Conservation (phyloP, 2,329 filamentous ascomycete species). For the Fusarium albidum region DNA sequence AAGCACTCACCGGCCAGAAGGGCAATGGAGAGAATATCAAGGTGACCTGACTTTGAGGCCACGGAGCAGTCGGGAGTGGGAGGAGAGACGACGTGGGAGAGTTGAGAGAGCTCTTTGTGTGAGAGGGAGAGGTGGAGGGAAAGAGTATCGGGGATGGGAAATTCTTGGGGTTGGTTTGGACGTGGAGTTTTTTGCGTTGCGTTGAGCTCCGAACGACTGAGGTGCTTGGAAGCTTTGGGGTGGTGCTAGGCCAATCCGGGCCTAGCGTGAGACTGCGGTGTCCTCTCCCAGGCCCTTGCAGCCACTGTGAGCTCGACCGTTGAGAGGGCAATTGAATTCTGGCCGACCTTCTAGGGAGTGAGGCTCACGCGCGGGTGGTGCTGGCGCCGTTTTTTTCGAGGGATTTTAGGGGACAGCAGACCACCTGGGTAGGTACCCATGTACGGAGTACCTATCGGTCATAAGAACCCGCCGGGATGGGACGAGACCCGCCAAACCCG, state of each 20-base stretch:
- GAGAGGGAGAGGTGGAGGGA: constrained; percentile 46
- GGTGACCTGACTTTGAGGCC: constrained; percentile 25
- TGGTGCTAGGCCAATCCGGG: constrained; percentile 38
- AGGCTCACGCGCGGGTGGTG: constrained; percentile 10
- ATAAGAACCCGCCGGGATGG: neutral
- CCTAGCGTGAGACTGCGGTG: constrained; percentile 26
- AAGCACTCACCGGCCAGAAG: constrained; percentile 35
- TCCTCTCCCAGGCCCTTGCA: constrained; percentile 1
- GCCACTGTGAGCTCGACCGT: constrained; percentile 25
- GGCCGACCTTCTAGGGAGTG: constrained; percentile 3
- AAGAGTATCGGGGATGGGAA: constrained; percentile 44
- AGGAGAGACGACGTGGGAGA: constrained; percentile 33
- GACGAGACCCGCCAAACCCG: constrained; percentile 21
- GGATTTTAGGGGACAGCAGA: constrained; percentile 10
- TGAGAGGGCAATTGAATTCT: constrained; percentile 25
- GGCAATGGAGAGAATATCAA: constrained; percentile 38
- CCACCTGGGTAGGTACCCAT: too few relatives aligned
- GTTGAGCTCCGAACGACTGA: constrained; percentile 51
- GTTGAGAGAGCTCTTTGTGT: constrained; percentile 39
- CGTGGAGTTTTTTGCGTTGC: constrained; percentile 50
- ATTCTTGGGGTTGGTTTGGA: constrained; percentile 49
- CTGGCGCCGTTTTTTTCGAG: constrained; percentile 5
- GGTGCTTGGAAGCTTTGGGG: constrained; percentile 45
- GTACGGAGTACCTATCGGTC: neutral
- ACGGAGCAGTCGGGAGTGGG: constrained; percentile 27